These are phyloP conservation scores for Coemansia sp. DNA, from an alignment of 192 early-diverging fungal genomes.

Conservation along the genomic window DNA sequence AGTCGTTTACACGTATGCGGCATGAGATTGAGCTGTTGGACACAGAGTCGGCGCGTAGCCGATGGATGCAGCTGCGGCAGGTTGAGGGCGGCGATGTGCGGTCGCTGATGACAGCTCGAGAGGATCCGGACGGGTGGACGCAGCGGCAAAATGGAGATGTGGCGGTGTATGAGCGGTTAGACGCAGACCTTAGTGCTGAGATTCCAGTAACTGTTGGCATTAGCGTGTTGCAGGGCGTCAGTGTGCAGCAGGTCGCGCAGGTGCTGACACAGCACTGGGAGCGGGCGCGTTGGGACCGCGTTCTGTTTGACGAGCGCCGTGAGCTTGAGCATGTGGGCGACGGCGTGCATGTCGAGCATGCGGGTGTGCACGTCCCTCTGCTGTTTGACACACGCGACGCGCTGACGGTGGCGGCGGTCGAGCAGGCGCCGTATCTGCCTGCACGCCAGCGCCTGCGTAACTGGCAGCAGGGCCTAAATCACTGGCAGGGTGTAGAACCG, in stretches of 20 bases:
- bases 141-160: constrained; percentile 1
- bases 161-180: constrained; percentile 20
- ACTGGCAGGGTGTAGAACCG: not conserved
- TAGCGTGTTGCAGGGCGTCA: constrained; percentile 26
- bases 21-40: constrained; percentile 28
- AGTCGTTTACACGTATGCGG: constrained; percentile 35
- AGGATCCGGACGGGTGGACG: constrained; percentile 6
- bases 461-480: constrained; percentile 14
- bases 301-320: constrained; percentile 25
- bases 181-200: constrained; percentile 17
- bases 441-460: constrained; percentile 35
- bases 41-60: constrained; percentile 15
- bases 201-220: constrained; percentile 34
- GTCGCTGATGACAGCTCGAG: constrained; percentile 20
- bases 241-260: constrained; percentile 9
- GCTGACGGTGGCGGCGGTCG: constrained; percentile 20
- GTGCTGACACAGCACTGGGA: constrained; percentile 14
- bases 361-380: constrained; percentile 24
- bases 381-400: constrained; percentile 36
- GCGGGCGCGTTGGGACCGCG: constrained; percentile 17
- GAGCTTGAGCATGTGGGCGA: constrained; percentile 18
- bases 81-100: constrained; percentile 6
- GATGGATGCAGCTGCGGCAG: constrained; percentile 17
- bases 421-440: constrained; percentile 25
- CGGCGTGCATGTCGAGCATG: constrained; percentile 22